Evolutionary conservation across 352 stramenopile species (phyloP).

Genomic region (Aphanomyces astaci): DNA sequence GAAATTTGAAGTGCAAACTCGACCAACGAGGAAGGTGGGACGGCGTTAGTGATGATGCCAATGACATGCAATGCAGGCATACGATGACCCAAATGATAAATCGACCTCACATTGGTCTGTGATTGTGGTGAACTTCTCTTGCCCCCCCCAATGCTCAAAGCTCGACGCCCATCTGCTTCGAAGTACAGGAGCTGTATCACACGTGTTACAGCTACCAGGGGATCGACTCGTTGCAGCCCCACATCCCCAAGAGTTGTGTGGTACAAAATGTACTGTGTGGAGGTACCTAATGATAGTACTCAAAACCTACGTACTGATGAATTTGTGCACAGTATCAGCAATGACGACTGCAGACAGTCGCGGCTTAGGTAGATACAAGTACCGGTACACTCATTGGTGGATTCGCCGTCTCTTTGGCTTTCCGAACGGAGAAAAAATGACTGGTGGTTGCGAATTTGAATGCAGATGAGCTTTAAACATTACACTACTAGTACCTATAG

Average conservation of each 20-base stretch:
- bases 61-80: too few relatives aligned
- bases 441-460: too few relatives aligned
- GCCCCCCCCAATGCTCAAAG: background rate
- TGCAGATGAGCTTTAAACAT: too few relatives aligned
- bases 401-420: too few relatives aligned
- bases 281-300: background rate
- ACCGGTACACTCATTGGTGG: too few relatives aligned
- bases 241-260: background rate
- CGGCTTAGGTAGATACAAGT: background rate
- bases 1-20: slow-evolving; percentile 2
- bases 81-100: too few relatives aligned
- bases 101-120: too few relatives aligned
- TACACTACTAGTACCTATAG: too few relatives aligned
- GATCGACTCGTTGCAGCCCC: too few relatives aligned
- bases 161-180: background rate
- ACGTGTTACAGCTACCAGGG: background rate
- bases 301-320: too few relatives aligned
- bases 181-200: background rate
- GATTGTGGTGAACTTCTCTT: background rate
- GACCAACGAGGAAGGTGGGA: background rate
- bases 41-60: background rate
- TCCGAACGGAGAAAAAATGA: too few relatives aligned
- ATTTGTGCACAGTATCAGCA: background rate
- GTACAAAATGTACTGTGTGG: too few relatives aligned
- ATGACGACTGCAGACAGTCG: background rate